These are phyloP conservation scores for Suhomyces anneliseae DNA, from an alignment of 1,139 yeast species.

Conservation along the genomic window DNA sequence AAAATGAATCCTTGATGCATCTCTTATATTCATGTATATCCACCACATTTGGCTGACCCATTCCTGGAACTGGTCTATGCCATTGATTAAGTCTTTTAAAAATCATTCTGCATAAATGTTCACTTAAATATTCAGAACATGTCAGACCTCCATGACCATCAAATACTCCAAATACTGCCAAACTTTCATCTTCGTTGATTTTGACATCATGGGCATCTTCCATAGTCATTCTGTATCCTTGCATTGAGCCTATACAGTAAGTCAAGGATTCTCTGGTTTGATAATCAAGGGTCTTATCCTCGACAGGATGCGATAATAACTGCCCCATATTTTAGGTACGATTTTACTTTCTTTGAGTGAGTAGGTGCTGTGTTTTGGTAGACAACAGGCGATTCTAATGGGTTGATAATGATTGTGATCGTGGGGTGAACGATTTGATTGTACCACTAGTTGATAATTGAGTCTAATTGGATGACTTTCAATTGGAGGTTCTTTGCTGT, in stretches of 20 bases:
- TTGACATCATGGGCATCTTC: conserved; percentile 69
- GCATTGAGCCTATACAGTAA: conserved; percentile 74
- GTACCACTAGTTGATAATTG: too few relatives aligned
- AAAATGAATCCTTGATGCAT: conserved; percentile 54
- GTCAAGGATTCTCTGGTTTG: conserved; percentile 46
- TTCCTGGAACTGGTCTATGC: conserved; percentile 1
- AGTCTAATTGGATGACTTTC: too few relatives aligned
- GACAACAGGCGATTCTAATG: too few relatives aligned
- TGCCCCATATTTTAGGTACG: conserved; percentile 57
- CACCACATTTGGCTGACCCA: not conserved
- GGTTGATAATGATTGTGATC: too few relatives aligned
- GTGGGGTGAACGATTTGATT: too few relatives aligned
- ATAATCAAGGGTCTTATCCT: conserved; percentile 60
- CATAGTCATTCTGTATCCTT: conserved; percentile 74
- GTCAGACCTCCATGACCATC: conserved; percentile 80
- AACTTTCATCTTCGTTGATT: conserved; percentile 40
- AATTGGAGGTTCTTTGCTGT: too few relatives aligned
- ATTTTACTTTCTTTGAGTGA: too few relatives aligned
- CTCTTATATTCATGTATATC: conserved; percentile 18
- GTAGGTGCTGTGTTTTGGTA: too few relatives aligned
- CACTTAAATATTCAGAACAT: conserved; percentile 56
- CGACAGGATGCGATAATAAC: conserved; percentile 70
- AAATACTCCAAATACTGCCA: conserved; percentile 70
- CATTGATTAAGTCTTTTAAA: conserved; percentile 28
- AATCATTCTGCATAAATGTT: conserved; percentile 38